Percentiles rank a stretch among this genome's conserved stretches.
These are phyloP conservation scores for Cadophora malorum DNA, from an alignment of 2,329 filamentous ascomycete species.

Conservation along the genomic window DNA sequence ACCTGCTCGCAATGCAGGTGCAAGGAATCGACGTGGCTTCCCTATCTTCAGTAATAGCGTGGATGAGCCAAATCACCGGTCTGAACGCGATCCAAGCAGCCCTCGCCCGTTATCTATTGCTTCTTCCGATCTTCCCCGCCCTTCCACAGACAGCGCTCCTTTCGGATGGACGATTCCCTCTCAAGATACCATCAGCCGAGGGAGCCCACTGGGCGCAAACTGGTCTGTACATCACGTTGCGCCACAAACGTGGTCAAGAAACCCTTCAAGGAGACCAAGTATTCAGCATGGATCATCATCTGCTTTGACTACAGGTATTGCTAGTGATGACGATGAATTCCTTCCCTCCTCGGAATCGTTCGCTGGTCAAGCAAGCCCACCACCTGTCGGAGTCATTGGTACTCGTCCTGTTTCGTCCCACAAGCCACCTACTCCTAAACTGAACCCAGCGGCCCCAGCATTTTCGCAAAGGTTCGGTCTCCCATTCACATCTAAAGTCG, in stretches of 20 bases:
- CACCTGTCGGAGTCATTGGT: constrained; percentile 73
- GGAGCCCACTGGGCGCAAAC: constrained; percentile 57
- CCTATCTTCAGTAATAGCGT: constrained; percentile 60
- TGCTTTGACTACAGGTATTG: constrained; percentile 63
- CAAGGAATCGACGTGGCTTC: constrained; percentile 39
- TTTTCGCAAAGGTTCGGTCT: constrained; percentile 74
- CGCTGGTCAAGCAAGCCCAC: constrained; percentile 59
- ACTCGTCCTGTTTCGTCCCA: constrained; percentile 68
- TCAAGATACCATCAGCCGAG: constrained; percentile 55
- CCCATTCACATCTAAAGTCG: constrained; percentile 53
- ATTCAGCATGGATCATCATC: constrained; percentile 77
- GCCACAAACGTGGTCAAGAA: constrained; percentile 71
- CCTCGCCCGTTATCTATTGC: constrained; percentile 73
- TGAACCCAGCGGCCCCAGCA: constrained; percentile 89
- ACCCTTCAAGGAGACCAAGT: constrained; percentile 81
- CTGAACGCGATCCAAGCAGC: constrained; percentile 62
- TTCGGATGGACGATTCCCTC: constrained; percentile 69
- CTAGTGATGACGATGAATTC: constrained; percentile 69
- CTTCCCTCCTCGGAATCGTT: constrained; percentile 59
- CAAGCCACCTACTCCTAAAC: constrained; percentile 58
- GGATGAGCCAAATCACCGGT: constrained; percentile 49
- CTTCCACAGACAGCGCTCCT: constrained; percentile 78
- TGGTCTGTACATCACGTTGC: constrained; percentile 52
- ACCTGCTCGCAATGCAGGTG: constrained; percentile 39
- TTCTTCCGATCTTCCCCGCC: constrained; percentile 74